These are phyloP conservation scores for Boletus sp. DNA, from an alignment of 768 basidiomycete genomes.

Conservation along the genomic window DNA sequence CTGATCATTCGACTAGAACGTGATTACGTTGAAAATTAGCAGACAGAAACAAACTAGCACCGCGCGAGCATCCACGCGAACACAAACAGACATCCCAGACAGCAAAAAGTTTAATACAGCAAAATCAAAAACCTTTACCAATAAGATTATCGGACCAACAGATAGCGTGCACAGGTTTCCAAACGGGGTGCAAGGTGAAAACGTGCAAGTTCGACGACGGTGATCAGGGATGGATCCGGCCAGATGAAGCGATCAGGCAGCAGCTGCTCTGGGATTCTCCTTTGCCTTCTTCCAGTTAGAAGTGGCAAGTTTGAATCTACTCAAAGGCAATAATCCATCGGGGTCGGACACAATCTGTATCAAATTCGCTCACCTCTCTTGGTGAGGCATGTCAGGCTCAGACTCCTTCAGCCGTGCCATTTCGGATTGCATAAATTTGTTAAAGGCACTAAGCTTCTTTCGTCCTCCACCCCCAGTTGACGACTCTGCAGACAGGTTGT, in stretches of 20 bases:
- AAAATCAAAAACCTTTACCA: constrained; percentile 28
- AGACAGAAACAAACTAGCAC: constrained; percentile 2
- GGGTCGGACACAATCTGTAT: background rate
- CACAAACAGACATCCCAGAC: constrained; percentile 5
- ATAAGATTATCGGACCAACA: constrained; percentile 31
- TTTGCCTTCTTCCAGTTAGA: constrained; percentile 76
- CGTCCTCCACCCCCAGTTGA: constrained; percentile 47
- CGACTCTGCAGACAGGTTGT: constrained; percentile 44
- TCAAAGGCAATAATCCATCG: constrained; percentile 4
- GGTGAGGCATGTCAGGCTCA: constrained; percentile 69
- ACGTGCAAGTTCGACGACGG: constrained; percentile 8
- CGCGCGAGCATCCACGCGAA: constrained; percentile 4
- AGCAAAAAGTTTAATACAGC: constrained; percentile 18
- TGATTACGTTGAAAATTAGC: constrained; percentile 12
- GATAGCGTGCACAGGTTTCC: constrained; percentile 13
- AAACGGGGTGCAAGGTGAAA: constrained; percentile 18
- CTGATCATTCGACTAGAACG: constrained; percentile 8
- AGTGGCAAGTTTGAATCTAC: constrained; percentile 71
- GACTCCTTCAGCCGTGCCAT: constrained; percentile 77
- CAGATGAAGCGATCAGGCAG: constrained; percentile 19
- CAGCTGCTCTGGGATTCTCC: constrained; percentile 54
- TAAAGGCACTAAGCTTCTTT: constrained; percentile 70
- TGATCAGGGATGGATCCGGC: constrained; percentile 7
- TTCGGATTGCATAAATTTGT: constrained; percentile 79
- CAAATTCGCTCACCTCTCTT: constrained; percentile 54